Evolutionary conservation across 805 yeast genomes (phyloP).

Genomic region (Priceomyces haplophilus): DNA sequence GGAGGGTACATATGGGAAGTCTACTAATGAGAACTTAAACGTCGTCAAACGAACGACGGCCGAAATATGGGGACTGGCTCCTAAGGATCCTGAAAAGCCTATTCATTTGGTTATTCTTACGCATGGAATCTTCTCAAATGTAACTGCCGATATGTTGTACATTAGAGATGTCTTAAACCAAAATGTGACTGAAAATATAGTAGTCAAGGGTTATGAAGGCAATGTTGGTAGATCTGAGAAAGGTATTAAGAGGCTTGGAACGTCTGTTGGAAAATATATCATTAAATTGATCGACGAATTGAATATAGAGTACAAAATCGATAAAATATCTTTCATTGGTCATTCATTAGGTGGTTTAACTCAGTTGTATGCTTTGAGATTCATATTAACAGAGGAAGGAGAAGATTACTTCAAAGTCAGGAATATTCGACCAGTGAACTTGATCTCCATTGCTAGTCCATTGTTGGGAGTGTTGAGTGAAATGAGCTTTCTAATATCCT

Average conservation of each 20-base stretch:
- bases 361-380: slow-evolving; percentile 40
- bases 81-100: slow-evolving; percentile 25
- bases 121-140: slow-evolving; percentile 43
- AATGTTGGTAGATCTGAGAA: slow-evolving; percentile 43
- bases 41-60: slow-evolving; percentile 25
- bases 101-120: slow-evolving; percentile 41
- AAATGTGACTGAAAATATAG: slow-evolving; percentile 27
- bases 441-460: slow-evolving; percentile 43
- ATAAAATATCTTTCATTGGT: slow-evolving; percentile 39
- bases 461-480: slow-evolving; percentile 42
- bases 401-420: slow-evolving; percentile 24
- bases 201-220: slow-evolving; percentile 37
- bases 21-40: slow-evolving; percentile 21
- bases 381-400: slow-evolving; percentile 31
- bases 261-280: slow-evolving; percentile 26
- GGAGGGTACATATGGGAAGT: not conserved
- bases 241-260: slow-evolving; percentile 39
- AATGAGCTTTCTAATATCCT: slow-evolving; percentile 35
- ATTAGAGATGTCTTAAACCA: slow-evolving; percentile 32
- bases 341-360: slow-evolving; percentile 45
- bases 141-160: slow-evolving; percentile 45
- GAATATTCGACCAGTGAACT: slow-evolving; percentile 29
- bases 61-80: slow-evolving; percentile 33
- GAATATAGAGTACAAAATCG: slow-evolving; percentile 16
- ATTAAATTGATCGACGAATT: slow-evolving; percentile 23